A percentile compares a stretch with the other conserved stretches of the same genome.
phyloP scores from a whole-genome alignment of 2,329 filamentous ascomycete genomes.

The Fusarium sp. region DNA sequence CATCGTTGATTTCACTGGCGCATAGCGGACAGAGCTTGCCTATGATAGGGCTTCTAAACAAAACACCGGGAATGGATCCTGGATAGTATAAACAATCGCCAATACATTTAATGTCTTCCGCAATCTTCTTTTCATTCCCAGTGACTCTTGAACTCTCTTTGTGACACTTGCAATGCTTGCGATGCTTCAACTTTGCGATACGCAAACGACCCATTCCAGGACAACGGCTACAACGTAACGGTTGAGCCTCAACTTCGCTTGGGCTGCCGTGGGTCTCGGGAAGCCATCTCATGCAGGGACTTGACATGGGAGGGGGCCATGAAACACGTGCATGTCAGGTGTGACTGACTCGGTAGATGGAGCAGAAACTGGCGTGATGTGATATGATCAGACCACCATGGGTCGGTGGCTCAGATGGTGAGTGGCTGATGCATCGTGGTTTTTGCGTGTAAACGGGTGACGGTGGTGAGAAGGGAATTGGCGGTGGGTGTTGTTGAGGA shows the following conservation, averaged over 20 bases:
- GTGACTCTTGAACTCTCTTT: neutral
- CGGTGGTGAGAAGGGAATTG: neutral
- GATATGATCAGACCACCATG: slow-evolving; percentile 39
- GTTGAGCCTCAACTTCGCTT: slow-evolving; percentile 7
- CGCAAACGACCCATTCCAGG: too few relatives aligned
- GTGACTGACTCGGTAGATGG: slow-evolving; percentile 13
- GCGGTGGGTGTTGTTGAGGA: neutral
- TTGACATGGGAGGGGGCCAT: neutral
- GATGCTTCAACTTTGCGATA: too few relatives aligned
- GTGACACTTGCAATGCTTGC: neutral
- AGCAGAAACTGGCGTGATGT: slow-evolving; percentile 30
- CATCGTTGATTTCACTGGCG: slow-evolving; percentile 30
- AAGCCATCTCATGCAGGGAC: slow-evolving; percentile 26
- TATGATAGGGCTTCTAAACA: slow-evolving; percentile 22
- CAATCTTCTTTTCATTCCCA: neutral
- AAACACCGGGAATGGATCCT: slow-evolving; percentile 23
- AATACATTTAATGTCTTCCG: slow-evolving; percentile 40
- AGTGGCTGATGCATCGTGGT: slow-evolving; percentile 19
- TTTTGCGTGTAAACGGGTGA: slow-evolving; percentile 13
- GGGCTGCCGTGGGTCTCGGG: slow-evolving; percentile 2
- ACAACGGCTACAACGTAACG: too few relatives aligned
- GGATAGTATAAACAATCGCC: slow-evolving; percentile 40
- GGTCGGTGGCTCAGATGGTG: slow-evolving; percentile 38
- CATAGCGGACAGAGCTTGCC: slow-evolving; percentile 25
- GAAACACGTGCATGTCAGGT: slow-evolving; percentile 28